A percentile compares a stretch with the other conserved stretches of the same genome.
Evolutionary conservation across 306 rosid species (phyloP).

Genomic region (Erythrophleum fordii): DNA sequence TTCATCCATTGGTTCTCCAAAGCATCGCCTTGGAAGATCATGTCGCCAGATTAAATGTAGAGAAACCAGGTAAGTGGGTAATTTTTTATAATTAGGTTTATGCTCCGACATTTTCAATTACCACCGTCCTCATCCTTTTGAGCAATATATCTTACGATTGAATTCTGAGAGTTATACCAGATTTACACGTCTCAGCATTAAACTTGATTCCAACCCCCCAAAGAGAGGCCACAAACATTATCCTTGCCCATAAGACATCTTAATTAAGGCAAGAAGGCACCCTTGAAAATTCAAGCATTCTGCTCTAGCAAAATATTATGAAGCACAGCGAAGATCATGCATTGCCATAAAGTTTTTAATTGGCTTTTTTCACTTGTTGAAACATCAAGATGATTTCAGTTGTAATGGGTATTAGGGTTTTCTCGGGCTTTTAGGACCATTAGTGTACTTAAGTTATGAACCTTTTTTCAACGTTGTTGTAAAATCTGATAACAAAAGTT

Average conservation of each 20-base stretch:
- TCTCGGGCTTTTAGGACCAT: neutral
- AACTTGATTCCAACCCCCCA: constrained; percentile 7
- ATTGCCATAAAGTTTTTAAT: neutral
- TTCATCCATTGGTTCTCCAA: constrained; percentile 67
- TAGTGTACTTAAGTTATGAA: neutral
- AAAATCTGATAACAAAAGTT: neutral
- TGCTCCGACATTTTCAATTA: neutral
- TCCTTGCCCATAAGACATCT: neutral
- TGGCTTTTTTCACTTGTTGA: neutral
- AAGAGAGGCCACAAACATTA: neutral
- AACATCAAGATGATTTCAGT: neutral
- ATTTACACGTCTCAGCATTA: neutral
- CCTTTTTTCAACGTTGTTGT: neutral
- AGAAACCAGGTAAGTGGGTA: constrained; percentile 60
- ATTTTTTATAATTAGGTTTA: neutral
- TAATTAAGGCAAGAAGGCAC: neutral
- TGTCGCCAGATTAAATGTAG: constrained; percentile 79
- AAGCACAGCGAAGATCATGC: neutral
- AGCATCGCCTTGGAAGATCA: constrained; percentile 73
- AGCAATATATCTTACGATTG: neutral
- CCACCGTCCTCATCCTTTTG: neutral
- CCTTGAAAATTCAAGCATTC: neutral
- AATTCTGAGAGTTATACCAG: neutral
- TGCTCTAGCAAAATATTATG: neutral
- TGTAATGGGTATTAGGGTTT: constrained; percentile 5